Base-by-base conservation (phyloP, 1,284 basidiomycete species). In the Tilletia setariae region DNA sequence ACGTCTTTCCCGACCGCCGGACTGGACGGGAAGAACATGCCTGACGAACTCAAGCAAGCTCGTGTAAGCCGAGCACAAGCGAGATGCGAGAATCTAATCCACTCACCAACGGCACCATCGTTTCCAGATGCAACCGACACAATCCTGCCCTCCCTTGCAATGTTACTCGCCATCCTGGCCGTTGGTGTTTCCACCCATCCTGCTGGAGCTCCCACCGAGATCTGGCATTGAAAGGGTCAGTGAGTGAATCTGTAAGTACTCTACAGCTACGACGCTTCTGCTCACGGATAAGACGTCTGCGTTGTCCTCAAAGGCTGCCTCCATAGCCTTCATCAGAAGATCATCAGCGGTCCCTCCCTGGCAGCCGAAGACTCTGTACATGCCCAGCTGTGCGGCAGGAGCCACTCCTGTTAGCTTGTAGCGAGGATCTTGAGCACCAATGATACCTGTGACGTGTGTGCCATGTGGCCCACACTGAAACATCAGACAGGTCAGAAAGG, bases 351-450 rank as follows among this genome's bases (percentile, higher is more conserved):
- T 65, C 8, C 67, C 67, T 15, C 67, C 67, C 11, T 43, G 44
- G 40, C 67, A 67, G 32, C 67, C 67, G 23, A 67, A 67, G n/a
- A 67, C 67, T 8, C 67, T 43, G 43, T 64, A 67, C 40, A 67
- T 59, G 7, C 67, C 67, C 9, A 67, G 35, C 16, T 47, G 16
- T 19, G 64, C 62, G 23, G 40, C 62, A 15, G 67, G 64, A 11
- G 67, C 47, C 25, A 67, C 61, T 23, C 47, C 56, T 25, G 44
- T 47, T 15, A 53, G 49, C 42, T 65, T 40, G 35, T 35, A 61
- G 32, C 28, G 30, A 15, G 30, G 23, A 35, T 67, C 67, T 23
- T 25, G 49, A 13, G 67, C 67, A 23, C 51, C 67, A 8, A 67
- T 64, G 62, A 67, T 67, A 13, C 67, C 67, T 21, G 67, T 35